Evolutionary conservation across 441 rosid genomes (phyloP).

Genomic region (Eruca vesicaria): DNA sequence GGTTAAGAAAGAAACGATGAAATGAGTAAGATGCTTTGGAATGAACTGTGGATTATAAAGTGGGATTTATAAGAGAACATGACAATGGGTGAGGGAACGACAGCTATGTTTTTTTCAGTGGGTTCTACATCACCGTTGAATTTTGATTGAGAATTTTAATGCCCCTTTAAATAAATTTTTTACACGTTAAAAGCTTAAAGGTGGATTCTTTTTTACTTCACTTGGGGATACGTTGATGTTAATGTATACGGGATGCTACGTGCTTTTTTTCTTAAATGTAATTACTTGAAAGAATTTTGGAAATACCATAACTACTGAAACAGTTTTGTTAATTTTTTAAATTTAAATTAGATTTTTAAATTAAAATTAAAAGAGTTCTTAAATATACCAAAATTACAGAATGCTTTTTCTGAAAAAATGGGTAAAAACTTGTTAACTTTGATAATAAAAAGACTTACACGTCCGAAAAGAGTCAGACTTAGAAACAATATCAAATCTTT

Average conservation of each 20-base stretch:
- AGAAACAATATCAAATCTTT: not conserved
- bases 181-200: not conserved
- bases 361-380: too few relatives aligned
- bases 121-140: slow-evolving; percentile 21
- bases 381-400: too few relatives aligned
- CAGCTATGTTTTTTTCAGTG: slow-evolving; percentile 30
- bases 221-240: slow-evolving; percentile 19
- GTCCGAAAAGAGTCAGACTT: not conserved
- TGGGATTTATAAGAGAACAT: slow-evolving; percentile 27
- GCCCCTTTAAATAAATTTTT: not conserved
- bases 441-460: not conserved
- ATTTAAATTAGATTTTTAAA: too few relatives aligned
- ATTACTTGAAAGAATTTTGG: not conserved
- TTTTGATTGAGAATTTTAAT: not conserved
- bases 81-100: slow-evolving; percentile 20
- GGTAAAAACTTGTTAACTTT: not conserved
- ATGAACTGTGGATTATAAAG: slow-evolving; percentile 19
- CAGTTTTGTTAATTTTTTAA: too few relatives aligned
- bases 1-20: slow-evolving; percentile 15
- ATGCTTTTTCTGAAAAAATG: not conserved
- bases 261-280: not conserved
- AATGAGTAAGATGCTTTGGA: slow-evolving; percentile 27
- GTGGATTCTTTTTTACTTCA: not conserved
- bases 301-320: not conserved
- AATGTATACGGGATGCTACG: not conserved